Evolutionary conservation across 805 yeast species (phyloP).

Genomic region (Wickerhamiella australiensis): DNA sequence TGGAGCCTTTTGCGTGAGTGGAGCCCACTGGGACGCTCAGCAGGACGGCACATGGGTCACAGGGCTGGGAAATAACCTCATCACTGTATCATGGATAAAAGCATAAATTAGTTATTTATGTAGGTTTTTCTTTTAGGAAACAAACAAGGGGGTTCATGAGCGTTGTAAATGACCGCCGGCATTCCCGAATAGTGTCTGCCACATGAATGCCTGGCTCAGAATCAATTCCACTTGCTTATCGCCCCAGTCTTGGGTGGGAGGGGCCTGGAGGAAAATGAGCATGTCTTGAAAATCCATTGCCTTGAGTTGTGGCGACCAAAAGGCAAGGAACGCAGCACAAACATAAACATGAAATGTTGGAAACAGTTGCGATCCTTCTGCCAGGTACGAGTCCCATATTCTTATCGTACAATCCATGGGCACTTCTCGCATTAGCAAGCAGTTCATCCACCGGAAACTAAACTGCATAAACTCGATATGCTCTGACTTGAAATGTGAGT

Average conservation of each 20-base stretch:
- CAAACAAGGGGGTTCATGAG: not conserved
- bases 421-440: slow-evolving; percentile 88
- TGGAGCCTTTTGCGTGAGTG: slow-evolving; percentile 18
- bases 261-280: slow-evolving; percentile 77
- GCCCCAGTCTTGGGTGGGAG: slow-evolving; percentile 77
- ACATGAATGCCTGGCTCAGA: slow-evolving; percentile 88
- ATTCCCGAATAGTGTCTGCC: slow-evolving; percentile 87
- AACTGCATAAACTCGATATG: slow-evolving; percentile 92
- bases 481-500: slow-evolving; percentile 63
- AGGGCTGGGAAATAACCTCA: slow-evolving; percentile 9
- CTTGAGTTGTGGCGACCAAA: slow-evolving; percentile 69
- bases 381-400: slow-evolving; percentile 93
- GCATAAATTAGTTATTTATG: not conserved
- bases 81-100: slow-evolving; percentile 20
- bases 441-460: slow-evolving; percentile 97
- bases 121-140: not conserved
- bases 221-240: slow-evolving; percentile 84
- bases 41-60: slow-evolving; percentile 23
- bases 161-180: slow-evolving; percentile 72
- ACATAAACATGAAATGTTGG: slow-evolving; percentile 91
- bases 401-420: slow-evolving; percentile 65
- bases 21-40: slow-evolving; percentile 23
- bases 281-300: slow-evolving; percentile 90
- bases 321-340: slow-evolving; percentile 89
- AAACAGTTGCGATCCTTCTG: slow-evolving; percentile 52